Base-by-base conservation (phyloP, 192 early-diverging fungal species). In the Jimgerdemannia flammicorona region DNA sequence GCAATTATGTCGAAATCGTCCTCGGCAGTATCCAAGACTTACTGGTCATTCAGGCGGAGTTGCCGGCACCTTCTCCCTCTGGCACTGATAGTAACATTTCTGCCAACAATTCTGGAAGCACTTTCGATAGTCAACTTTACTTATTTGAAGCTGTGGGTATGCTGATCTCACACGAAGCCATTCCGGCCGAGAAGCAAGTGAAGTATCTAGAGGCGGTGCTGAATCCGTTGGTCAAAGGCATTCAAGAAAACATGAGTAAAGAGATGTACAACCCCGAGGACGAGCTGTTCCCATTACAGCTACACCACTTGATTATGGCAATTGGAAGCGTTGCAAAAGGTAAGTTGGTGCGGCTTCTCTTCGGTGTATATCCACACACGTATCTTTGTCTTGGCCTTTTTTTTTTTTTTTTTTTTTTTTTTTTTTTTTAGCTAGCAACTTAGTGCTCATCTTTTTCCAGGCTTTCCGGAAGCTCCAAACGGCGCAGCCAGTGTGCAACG, bases 91-190 rank as follows among this genome's bases (percentile, higher is more conserved):
- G 49, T 2, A 59, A 0, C 8, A 59, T 10, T 29, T 84, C 82
- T 42, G 80, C 76, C 3, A 83, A 79, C 75, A 77, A 82, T 41
- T 77, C 82, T n/a, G 81, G 80, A 72, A 86, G 87, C 29, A 84
- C 89, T 68, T 95, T 93, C 73, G 90, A 91, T 75, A 91, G 90
- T 70, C 95, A 97, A 80, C 78, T 94, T 40, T 97, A 93, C 80
- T 77, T 97, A 44, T 97, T 96, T 85, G 97, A 98, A 80, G 90
- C 95, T 7, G 93, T 93, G 73, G 97, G 97, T n/a, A 87, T 92
- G 64, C 83, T 97, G 81, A 97, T 97, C 78, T 92, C 97, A n/a
- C 81, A 90, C 40, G 90, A 93, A 17, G 83, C 76, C 72, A 82
- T 95, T 66, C 86, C 91, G 64, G 79, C 85, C 44, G 83, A 85